Conservation (phyloP, 441 rosid genomes). For the Mallotus repandus region DNA sequence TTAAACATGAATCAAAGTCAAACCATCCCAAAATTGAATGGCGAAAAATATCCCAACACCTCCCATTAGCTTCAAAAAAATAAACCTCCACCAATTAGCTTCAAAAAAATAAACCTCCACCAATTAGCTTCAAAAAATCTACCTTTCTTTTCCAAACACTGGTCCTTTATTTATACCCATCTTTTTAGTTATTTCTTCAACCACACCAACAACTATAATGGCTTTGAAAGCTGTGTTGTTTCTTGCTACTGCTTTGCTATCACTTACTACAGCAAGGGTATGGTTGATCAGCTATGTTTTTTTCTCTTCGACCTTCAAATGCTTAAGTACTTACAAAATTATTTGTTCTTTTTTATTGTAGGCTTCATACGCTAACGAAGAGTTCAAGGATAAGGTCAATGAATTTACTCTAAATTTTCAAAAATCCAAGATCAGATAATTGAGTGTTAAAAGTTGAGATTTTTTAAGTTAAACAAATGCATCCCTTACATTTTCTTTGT, state of each 20-base stretch:
- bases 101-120: no score
- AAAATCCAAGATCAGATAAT: neutral
- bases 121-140: no score
- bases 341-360: slow-evolving; percentile 17
- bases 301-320: neutral
- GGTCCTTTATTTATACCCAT: slow-evolving; percentile 1
- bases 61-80: no score
- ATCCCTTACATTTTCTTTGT: neutral
- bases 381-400: slow-evolving; percentile 29
- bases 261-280: slow-evolving; percentile 31
- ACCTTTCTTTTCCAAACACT: no score
- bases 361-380: slow-evolving; percentile 36
- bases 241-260: slow-evolving; percentile 27
- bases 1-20: no score
- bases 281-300: neutral
- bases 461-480: no score
- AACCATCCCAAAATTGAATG: no score
- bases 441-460: neutral
- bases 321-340: no score
- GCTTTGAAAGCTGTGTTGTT: slow-evolving; percentile 27
- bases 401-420: neutral
- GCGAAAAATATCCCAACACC: no score
- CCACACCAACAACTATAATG: slow-evolving; percentile 21
- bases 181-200: neutral
- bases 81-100: no score